Evolutionary conservation across 2,329 filamentous ascomycete species (phyloP), one percentile per base, ranked within the genome.

Genomic region (Elsinoe ampelina): DNA sequence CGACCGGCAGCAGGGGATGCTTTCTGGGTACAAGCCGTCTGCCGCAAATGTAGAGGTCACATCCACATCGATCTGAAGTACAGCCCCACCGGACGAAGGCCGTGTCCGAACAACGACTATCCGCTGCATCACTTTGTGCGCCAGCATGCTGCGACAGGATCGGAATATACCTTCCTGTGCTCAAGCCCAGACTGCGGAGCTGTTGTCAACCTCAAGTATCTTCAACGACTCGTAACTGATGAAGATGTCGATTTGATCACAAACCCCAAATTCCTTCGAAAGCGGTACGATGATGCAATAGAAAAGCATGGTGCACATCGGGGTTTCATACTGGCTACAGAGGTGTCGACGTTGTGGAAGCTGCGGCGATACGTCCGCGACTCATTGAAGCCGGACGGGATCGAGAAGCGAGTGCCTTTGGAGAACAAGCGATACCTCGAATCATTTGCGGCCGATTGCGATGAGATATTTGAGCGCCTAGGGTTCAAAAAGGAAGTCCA

Each of bases 341-440:
- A 79, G 15, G 71, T 80, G 43, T 78, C 80, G 50, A 78, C 81
- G 2, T 68, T 85, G 45, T 71, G 74, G 43, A 80, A 79, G 59
- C 71, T 87, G 39, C 74, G 77, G 57, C 74, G 74, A 47, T 87
- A 87, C 65, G 70, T 87, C 54, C 72, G 65, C 8, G 84, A 87
- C 68, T 75, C 80, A 7, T 68, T 82, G 57, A 73, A 75, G 43
- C 71, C 77, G 17, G 67, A 69, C 5, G 73, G 76, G 47, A 75
- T 74, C 34, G 78, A 75, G 62, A 76, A 77, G 61, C 68, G 73
- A 43, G 83, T 87, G 62, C 77, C 78, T 4, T 71, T 77, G 6
- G 68, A 77, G 13, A 87, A 87, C 64, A 83, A 84, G 65, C 79
- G 80, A 57, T 87, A 85, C 61, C 73, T 81, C 63, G 74, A 81